Base-by-base conservation (phyloP, 805 yeast genomes). In the Nakazawaea peltata region DNA sequence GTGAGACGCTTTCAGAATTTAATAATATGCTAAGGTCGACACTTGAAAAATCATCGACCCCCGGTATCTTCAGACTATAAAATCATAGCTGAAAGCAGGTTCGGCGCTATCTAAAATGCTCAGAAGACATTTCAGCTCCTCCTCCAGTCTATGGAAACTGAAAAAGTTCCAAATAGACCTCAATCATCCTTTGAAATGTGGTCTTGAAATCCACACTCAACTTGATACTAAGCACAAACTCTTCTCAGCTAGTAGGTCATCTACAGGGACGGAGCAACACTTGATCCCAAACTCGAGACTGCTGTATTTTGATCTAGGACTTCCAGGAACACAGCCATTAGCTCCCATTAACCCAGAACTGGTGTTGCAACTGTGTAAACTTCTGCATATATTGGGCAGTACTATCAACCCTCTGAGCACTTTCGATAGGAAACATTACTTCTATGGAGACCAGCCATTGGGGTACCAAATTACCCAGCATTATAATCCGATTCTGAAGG, bases 391-490 rank as follows among this genome's bases (percentile, higher is more conserved):
- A 0, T 56, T 88, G 34, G 66, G 79, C 23, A 71, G 85, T 40
- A 51, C 63, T 0, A 67, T 92, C 12, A 72, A 71, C 39, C 44
- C 56, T 0, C 43, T 50, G 6, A 81, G 90, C 1, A 63, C 78
- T 1, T 92, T 92, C 54, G 98, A 92, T 51, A 65, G 98, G 45
- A 92, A 92, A 56, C 98, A 92, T 54, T 92, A 92, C 54, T 87
- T 92, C 56, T 92, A 92, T 54, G 90, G 88, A 1, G 98, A 92
- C 55, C 97, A 92, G 53, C 98, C 98, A 0, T 58, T 82, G 35
- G 98, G 98, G 1, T 92, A 87, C 57, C 98, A 92, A 54, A 81
- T 92, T 33, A 92, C 98, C 0, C 98, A 92, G 57, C 83, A 76
- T 50, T 85, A 71, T 52, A 67, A 68, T 24, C 97, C 97, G 1